Base-by-base conservation (phyloP, 257 asterid species). In the Paulownia fortunei region DNA sequence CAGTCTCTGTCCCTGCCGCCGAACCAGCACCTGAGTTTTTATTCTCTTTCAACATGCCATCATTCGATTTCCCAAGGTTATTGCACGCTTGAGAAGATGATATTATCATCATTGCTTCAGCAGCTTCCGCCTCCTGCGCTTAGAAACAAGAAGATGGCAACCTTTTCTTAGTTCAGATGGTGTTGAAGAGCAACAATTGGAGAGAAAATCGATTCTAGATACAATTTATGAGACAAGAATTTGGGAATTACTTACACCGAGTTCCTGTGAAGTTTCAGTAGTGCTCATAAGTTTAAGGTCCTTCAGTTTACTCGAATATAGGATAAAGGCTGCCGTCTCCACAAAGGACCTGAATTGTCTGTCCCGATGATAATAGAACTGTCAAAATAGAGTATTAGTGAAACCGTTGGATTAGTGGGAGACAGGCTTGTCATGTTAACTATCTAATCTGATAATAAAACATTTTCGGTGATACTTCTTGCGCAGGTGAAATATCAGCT, bases 311-410 rank as follows among this genome's bases (percentile, higher is more conserved):
- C 12, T 68, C 16, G 73, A 44, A 39, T 68, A 68, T 16, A 68
- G 34, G 58, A 44, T 15, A 10, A 3, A 68, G 8, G 39, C 12
- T 68, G 39, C 19, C 41, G 15, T 18, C 42, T 44, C 73, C 5
- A 6, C 3, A 4, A 68, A 26, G 13, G 73, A 68, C 6, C 73
- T 34, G 27, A 37, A 41, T n/a, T 13, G 23, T 18, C 8, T 46
- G 1, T 26, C 24, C 32, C n/a, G 42, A 16, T 68, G 73, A 46
- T 68, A 68, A 23, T 68, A 73, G 42, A 23, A 41, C 69, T 73
- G 69, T 47, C 41, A 24, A 58, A 58, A 51, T 39, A 39, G 5
- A 4, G 9, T n/a, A n/a, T n/a, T n/a, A n/a, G n/a, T n/a, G n/a
- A n/a, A n/a, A n/a, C n/a, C n/a, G n/a, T n/a, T n/a, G n/a, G n/a